phyloP scores from a whole-genome alignment of 2,329 filamentous ascomycete species.

The Moelleriella libera region DNA sequence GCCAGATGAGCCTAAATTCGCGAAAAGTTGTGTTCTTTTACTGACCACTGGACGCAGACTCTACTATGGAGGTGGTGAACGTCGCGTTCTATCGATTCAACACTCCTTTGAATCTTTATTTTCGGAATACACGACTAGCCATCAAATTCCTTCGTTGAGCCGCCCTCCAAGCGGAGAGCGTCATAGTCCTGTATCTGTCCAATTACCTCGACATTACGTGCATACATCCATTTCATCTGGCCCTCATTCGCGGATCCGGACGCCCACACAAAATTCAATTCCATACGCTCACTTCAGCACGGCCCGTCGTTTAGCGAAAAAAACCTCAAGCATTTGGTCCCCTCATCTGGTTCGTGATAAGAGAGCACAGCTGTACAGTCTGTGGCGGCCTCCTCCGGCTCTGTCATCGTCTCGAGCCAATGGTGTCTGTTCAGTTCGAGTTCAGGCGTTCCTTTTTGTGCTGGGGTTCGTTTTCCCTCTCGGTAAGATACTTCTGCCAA shows the following conservation, averaged over 20 bases:
- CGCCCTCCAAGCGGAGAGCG: slow-evolving; percentile 34
- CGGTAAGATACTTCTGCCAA: slow-evolving; percentile 23
- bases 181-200: neutral
- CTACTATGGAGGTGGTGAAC: slow-evolving; percentile 58
- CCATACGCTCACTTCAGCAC: slow-evolving; percentile 17
- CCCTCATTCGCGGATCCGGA: neutral
- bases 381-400: slow-evolving; percentile 62
- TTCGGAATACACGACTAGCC: slow-evolving; percentile 32
- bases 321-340: slow-evolving; percentile 53
- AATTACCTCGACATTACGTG: slow-evolving; percentile 29
- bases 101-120: slow-evolving; percentile 29
- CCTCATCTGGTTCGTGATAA: slow-evolving; percentile 56
- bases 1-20: neutral
- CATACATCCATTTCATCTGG: slow-evolving; percentile 12
- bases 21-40: neutral
- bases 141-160: slow-evolving; percentile 27
- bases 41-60: slow-evolving; percentile 25
- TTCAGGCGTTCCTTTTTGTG: slow-evolving; percentile 62
- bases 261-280: slow-evolving; percentile 11
- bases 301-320: slow-evolving; percentile 24
- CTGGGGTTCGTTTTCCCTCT: slow-evolving; percentile 67
- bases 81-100: slow-evolving; percentile 31
- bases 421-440: slow-evolving; percentile 51
- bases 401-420: slow-evolving; percentile 48
- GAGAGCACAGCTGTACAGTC: slow-evolving; percentile 40